Evolutionary conservation across 371 early-diverging fungal genomes (phyloP), one percentile per base, ranked within the genome.

Genomic region (Mortierella sp.): DNA sequence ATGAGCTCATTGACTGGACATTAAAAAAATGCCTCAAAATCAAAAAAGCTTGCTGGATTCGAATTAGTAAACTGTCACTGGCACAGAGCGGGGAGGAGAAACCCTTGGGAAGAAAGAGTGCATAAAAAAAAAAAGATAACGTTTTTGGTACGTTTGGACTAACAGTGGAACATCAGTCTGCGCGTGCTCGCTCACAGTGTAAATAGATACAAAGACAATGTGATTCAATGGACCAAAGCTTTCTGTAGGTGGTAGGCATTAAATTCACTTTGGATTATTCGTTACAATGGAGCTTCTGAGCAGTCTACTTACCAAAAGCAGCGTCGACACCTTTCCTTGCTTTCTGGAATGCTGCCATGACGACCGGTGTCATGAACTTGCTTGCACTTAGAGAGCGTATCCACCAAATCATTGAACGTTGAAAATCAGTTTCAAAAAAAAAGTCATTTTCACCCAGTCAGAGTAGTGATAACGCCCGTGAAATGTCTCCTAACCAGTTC

Each of bases 321-420:
- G 80, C 74, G 47, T 79, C 80, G 10, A 79, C 80, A 2, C 80
- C 80, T 13, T 74, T 70, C 19, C 70, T 56, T 12, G 80, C 80
- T 31, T 73, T 79, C 28, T 73, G 74, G 64, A 74, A 74, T 28
- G 68, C 73, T 60, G 31, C 67, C 58, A 79, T 61, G 63, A 74
- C 59, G 34, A 70, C 67, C 17, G 80, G 80, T 53, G 74, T 79
- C 80, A 79, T 79, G 40, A 68, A 35, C 62, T 51, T 49, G 43
- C 80, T 79, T 79, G 80, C 80, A 73, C 80, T 79, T 55, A 70
- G 51, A 56, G 80, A 54, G 51, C 5, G 23, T 28, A 47, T n/a
- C 13, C 60, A 28, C 15, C 23, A 9, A 28, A 53, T 43, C 22
- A 23, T 4, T 49, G 13, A 7, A 23, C 7, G 19, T 19, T 13